Evolutionary conservation across 176 grass and related monocot species (phyloP).

Genomic region (Avena insularis): DNA sequence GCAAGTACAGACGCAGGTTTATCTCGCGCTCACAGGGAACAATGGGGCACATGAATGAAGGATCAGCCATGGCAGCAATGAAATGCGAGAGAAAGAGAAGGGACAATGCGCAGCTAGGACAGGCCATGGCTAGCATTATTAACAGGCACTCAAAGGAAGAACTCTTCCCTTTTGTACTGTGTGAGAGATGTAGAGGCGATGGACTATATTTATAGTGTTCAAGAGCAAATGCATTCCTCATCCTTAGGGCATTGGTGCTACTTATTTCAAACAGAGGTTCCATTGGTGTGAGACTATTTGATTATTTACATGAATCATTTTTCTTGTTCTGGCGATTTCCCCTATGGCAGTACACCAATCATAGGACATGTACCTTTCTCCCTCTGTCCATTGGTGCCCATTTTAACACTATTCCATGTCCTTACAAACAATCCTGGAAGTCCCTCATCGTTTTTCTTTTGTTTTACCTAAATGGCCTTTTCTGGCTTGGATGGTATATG

Average conservation of each 20-base stretch:
- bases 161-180: neutral
- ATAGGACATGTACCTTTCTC: neutral
- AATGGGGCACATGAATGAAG: neutral
- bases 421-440: neutral
- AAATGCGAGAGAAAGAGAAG: neutral
- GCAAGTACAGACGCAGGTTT: neutral
- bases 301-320: neutral
- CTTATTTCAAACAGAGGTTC: neutral
- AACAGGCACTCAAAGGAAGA: neutral
- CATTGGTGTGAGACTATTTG: neutral
- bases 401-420: neutral
- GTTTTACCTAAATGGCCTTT: constrained; percentile 1
- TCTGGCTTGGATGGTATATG: neutral
- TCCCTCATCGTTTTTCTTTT: neutral
- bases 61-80: neutral
- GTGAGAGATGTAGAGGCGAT: neutral
- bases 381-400: neutral
- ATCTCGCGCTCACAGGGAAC: neutral
- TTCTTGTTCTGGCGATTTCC: neutral
- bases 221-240: neutral
- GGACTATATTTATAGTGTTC: neutral
- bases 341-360: neutral
- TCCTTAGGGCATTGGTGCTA: neutral
- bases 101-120: neutral
- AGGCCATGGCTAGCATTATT: neutral